These are phyloP conservation scores for Cephaloascus albidus DNA, from an alignment of 805 yeast genomes.

Conservation along the genomic window DNA sequence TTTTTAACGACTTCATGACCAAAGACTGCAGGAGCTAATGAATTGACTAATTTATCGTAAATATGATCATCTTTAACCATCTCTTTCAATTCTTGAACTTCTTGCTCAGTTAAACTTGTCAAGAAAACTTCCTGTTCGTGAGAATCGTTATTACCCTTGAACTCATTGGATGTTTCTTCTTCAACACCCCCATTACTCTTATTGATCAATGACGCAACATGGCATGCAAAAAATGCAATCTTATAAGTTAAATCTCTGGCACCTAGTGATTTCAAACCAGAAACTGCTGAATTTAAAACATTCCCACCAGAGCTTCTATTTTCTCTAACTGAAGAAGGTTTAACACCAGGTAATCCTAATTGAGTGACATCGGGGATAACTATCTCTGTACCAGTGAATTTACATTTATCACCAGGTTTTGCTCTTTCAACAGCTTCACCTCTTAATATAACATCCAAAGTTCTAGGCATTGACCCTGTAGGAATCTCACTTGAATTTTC, in stretches of 20 bases:
- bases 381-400: constrained; percentile 88
- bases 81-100: constrained; percentile 72
- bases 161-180: constrained; percentile 15
- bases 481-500: constrained; percentile 97
- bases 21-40: constrained; percentile 92
- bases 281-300: constrained; percentile 73
- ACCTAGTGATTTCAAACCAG: constrained; percentile 87
- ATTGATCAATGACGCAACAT: constrained; percentile 59
- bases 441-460: constrained; percentile 82
- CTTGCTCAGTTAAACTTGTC: constrained; percentile 69
- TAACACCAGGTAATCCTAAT: constrained; percentile 89
- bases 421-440: constrained; percentile 95
- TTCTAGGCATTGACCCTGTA: constrained; percentile 98
- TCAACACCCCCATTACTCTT: constrained; percentile 16
- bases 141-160: constrained; percentile 34
- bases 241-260: constrained; percentile 90
- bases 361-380: constrained; percentile 94
- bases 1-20: constrained; percentile 94
- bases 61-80: constrained; percentile 89
- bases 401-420: constrained; percentile 94
- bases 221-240: constrained; percentile 85
- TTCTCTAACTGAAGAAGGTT: constrained; percentile 74
- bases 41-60: constrained; percentile 73
- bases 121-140: constrained; percentile 77
- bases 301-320: constrained; percentile 46